Conservation (phyloP, 306 rosid species). For the Neltuma alba region DNA sequence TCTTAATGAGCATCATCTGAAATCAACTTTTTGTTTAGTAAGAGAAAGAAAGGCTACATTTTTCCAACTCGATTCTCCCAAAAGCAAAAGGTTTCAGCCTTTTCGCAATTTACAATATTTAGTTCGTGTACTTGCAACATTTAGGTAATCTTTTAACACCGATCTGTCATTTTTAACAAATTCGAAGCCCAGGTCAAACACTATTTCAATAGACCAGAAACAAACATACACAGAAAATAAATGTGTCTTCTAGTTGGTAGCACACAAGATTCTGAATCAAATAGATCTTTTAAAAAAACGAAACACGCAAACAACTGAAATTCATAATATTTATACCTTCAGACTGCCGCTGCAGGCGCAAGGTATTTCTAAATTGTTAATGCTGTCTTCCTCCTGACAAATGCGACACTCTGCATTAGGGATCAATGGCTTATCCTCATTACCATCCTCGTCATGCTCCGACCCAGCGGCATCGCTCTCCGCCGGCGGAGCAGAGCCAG, state of each 20-base stretch:
- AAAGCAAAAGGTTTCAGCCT: not conserved
- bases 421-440: slow-evolving; percentile 58
- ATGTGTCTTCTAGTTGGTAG: not conserved
- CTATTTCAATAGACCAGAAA: not conserved
- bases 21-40: no score
- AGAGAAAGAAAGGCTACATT: not conserved
- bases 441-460: slow-evolving; percentile 30
- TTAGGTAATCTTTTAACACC: not conserved
- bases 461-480: slow-evolving; percentile 28
- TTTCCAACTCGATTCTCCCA: not conserved
- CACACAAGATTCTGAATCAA: not conserved
- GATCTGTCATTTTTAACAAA: not conserved
- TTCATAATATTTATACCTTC: slow-evolving; percentile 46
- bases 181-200: not conserved
- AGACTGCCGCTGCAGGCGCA: slow-evolving; percentile 90
- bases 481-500: slow-evolving; percentile 31
- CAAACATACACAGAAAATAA: not conserved
- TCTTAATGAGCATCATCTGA: not conserved
- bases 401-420: slow-evolving; percentile 82
- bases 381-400: slow-evolving; percentile 84
- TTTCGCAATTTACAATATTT: not conserved
- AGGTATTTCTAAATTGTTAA: slow-evolving; percentile 68
- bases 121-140: not conserved
- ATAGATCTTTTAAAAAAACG: not conserved
- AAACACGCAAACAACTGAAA: not conserved